These are phyloP conservation scores for Trichocladium uniseriatum DNA, from an alignment of 495 filamentous ascomycete genomes.

Conservation along the genomic window DNA sequence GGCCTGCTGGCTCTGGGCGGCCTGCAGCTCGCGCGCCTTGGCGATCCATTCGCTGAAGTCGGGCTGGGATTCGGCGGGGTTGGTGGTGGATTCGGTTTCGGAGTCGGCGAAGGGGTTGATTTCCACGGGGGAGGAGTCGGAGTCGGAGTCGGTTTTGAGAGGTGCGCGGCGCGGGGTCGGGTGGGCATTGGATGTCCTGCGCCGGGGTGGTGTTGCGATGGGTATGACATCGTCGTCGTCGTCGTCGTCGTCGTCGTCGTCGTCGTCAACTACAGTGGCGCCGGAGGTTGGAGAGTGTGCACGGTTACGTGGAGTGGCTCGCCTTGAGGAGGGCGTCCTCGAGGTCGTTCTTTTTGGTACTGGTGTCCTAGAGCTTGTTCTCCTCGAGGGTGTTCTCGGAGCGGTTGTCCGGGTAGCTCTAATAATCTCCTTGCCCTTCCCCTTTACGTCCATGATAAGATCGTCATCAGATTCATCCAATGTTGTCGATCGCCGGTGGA, in stretches of 20 bases:
- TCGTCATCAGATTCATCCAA: slow-evolving; percentile 16
- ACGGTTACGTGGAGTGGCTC: not conserved
- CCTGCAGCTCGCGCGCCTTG: slow-evolving; percentile 13
- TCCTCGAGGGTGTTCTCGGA: not conserved
- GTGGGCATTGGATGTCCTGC: not conserved
- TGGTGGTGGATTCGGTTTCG: not conserved
- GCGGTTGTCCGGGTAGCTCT: not conserved
- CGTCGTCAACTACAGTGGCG: not conserved
- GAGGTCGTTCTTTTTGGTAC: not conserved
- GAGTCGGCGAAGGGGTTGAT: not conserved
- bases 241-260: slow-evolving; percentile 2
- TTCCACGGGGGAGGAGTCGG: not conserved
- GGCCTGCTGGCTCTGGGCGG: not conserved
- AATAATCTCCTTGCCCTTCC: slow-evolving; percentile 25
- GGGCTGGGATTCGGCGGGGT: slow-evolving; percentile 42
- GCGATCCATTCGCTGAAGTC: slow-evolving; percentile 50
- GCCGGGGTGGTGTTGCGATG: not conserved
- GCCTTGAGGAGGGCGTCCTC: not conserved
- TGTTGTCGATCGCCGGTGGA: not conserved
- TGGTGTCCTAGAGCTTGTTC: not conserved
- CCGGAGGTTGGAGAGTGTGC: not conserved
- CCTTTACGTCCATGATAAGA: slow-evolving; percentile 23
- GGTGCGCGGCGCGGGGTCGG: not conserved
- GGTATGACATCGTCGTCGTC: not conserved
- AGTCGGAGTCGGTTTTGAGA: not conserved